Evolutionary conservation across 805 yeast genomes (phyloP).

Genomic region (Lachancea waltii): DNA sequence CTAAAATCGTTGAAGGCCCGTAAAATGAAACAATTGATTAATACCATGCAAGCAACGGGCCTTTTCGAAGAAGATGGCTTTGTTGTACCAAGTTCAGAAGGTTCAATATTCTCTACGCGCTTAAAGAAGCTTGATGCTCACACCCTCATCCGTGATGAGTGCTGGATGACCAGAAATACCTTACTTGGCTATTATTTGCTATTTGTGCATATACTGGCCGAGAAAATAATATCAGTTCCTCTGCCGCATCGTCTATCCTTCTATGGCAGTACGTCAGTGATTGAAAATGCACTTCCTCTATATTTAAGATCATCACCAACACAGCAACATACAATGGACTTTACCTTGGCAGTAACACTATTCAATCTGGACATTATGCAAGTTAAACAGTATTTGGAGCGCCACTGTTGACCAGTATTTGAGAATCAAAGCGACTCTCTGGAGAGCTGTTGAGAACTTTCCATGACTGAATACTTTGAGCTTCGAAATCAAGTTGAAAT

Average conservation of each 20-base stretch:
- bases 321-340: slow-evolving; percentile 11
- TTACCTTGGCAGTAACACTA: slow-evolving; percentile 16
- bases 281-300: slow-evolving; percentile 19
- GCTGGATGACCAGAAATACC: slow-evolving; percentile 15
- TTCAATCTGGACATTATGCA: slow-evolving; percentile 25
- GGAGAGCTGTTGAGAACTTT: slow-evolving; percentile 62
- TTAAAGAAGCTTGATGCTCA: slow-evolving; percentile 2
- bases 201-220: slow-evolving; percentile 19
- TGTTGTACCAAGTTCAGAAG: slow-evolving; percentile 7
- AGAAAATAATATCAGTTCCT: slow-evolving; percentile 15
- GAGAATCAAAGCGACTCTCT: slow-evolving; percentile 41
- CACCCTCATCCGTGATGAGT: slow-evolving; percentile 8
- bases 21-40: slow-evolving; percentile 18
- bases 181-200: slow-evolving; percentile 27
- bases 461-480: slow-evolving; percentile 51
- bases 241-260: slow-evolving; percentile 22
- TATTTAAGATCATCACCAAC: slow-evolving; percentile 17
- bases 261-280: slow-evolving; percentile 26
- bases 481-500: slow-evolving; percentile 54
- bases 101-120: background rate
- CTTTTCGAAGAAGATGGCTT: slow-evolving; percentile 15
- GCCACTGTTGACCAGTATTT: slow-evolving; percentile 44
- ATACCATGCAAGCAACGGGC: slow-evolving; percentile 12
- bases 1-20: slow-evolving; percentile 14
- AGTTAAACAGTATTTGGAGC: slow-evolving; percentile 26